These are phyloP conservation scores for Thalia dealbata DNA, from an alignment of 176 grass and related monocot species.

Conservation along the genomic window DNA sequence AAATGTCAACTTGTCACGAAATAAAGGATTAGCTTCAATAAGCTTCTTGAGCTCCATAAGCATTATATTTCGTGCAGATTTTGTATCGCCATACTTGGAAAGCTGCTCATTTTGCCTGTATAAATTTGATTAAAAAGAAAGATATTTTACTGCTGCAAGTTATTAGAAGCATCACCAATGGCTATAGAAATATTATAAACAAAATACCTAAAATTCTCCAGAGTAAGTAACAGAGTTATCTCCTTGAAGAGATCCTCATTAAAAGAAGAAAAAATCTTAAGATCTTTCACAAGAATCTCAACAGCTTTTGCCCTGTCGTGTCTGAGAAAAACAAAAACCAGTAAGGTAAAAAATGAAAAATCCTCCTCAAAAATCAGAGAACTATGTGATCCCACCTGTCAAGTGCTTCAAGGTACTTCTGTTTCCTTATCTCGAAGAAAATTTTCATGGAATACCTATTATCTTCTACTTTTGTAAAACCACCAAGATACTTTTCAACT, in stretches of 20 bases:
- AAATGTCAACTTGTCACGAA: constrained; percentile 19
- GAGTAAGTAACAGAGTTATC: constrained; percentile 14
- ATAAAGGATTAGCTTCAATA: constrained; percentile 24
- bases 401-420: constrained; percentile 40
- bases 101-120: constrained; percentile 21
- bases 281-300: constrained; percentile 21
- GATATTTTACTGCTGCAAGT: not conserved
- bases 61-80: constrained; percentile 22
- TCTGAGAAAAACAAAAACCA: not conserved
- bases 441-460: constrained; percentile 45
- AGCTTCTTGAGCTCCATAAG: constrained; percentile 25
- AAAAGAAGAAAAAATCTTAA: constrained; percentile 22
- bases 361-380: not conserved
- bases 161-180: not conserved
- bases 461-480: constrained; percentile 42
- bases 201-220: constrained; percentile 21
- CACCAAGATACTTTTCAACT: constrained; percentile 34
- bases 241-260: constrained; percentile 26
- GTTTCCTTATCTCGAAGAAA: constrained; percentile 42
- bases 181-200: not conserved
- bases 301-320: constrained; percentile 22
- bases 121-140: constrained; percentile 7
- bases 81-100: constrained; percentile 25
- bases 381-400: constrained; percentile 16
- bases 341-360: not conserved